phyloP scores from a whole-genome alignment of 805 yeast species.

The Candida mattraensis region DNA sequence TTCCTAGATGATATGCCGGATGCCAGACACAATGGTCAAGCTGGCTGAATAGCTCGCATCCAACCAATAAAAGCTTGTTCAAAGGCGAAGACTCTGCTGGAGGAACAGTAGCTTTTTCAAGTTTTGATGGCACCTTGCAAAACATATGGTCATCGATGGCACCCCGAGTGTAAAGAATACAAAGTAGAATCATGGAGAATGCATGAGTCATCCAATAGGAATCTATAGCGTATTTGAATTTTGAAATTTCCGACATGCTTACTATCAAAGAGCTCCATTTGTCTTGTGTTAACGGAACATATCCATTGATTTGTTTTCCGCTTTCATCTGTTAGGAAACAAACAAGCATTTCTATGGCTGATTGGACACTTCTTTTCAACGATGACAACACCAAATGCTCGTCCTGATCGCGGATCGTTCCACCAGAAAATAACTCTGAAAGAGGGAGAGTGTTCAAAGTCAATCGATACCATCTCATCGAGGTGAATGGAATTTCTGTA shows the following conservation, averaged over 20 bases:
- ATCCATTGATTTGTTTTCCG: conserved; percentile 10
- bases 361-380: conserved; percentile 17
- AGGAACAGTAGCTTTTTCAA: conserved; percentile 12
- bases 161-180: conserved; percentile 17
- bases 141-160: conserved; percentile 19
- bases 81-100: conserved; percentile 19
- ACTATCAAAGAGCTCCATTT: conserved; percentile 11
- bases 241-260: conserved; percentile 3
- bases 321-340: conserved; percentile 13
- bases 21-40: conserved; percentile 16
- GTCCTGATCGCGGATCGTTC: conserved; percentile 5
- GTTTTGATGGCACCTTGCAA: conserved; percentile 13
- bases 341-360: conserved; percentile 19
- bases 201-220: conserved; percentile 25
- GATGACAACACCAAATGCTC: conserved; percentile 14
- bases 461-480: conserved; percentile 21
- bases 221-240: conserved; percentile 15
- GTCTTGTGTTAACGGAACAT: conserved; percentile 12
- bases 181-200: conserved; percentile 17
- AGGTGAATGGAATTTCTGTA: conserved; percentile 20
- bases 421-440: conserved; percentile 10
- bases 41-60: conserved; percentile 11
- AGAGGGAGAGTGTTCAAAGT: conserved; percentile 14
- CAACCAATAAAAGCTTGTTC: conserved; percentile 16
- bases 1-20: conserved; percentile 15